These are phyloP conservation scores for Podospora didyma DNA, from an alignment of 495 filamentous ascomycete genomes.

Conservation along the genomic window DNA sequence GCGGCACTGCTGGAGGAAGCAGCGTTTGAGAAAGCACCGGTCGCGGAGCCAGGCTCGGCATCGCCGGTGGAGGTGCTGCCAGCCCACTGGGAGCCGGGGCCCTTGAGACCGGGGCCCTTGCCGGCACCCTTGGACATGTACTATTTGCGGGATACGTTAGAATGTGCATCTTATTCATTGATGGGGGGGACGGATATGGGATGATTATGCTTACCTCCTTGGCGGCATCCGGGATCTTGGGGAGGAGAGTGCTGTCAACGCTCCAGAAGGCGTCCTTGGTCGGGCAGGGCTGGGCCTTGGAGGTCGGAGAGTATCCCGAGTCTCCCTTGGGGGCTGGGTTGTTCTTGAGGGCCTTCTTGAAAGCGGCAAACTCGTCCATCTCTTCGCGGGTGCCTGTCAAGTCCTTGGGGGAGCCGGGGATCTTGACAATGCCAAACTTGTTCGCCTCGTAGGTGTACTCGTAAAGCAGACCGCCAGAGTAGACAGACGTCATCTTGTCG, in stretches of 20 bases:
- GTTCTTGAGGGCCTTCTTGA: slow-evolving; percentile 60
- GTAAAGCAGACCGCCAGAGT: slow-evolving; percentile 96
- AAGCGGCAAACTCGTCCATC: slow-evolving; percentile 53
- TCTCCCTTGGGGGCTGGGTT: slow-evolving; percentile 65
- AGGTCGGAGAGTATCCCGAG: slow-evolving; percentile 71
- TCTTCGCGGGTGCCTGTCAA: slow-evolving; percentile 25
- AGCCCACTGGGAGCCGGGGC: slow-evolving; percentile 60
- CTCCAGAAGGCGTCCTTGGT: slow-evolving; percentile 65
- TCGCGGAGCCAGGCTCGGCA: slow-evolving; percentile 57
- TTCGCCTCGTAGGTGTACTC: slow-evolving; percentile 84
- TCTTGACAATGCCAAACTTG: slow-evolving; percentile 74
- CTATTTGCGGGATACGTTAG: slow-evolving; percentile 32
- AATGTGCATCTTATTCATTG: background rate
- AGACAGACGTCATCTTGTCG: slow-evolving; percentile 81
- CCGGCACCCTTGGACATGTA: slow-evolving; percentile 75
- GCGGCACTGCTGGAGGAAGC: slow-evolving; percentile 22
- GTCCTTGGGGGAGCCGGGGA: slow-evolving; percentile 51
- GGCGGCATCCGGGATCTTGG: slow-evolving; percentile 70
- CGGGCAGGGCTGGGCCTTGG: slow-evolving; percentile 67
- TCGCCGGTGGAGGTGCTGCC: slow-evolving; percentile 37
- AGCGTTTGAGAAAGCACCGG: slow-evolving; percentile 35
- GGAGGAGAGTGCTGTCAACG: slow-evolving; percentile 60
- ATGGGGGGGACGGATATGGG: background rate
- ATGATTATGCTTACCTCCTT: slow-evolving; percentile 24
- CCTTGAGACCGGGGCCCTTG: slow-evolving; percentile 65